Percentiles rank a stretch among this genome's conserved stretches.
These are phyloP conservation scores for Xylaria cubensis DNA, from an alignment of 495 filamentous ascomycete genomes.

Conservation along the genomic window DNA sequence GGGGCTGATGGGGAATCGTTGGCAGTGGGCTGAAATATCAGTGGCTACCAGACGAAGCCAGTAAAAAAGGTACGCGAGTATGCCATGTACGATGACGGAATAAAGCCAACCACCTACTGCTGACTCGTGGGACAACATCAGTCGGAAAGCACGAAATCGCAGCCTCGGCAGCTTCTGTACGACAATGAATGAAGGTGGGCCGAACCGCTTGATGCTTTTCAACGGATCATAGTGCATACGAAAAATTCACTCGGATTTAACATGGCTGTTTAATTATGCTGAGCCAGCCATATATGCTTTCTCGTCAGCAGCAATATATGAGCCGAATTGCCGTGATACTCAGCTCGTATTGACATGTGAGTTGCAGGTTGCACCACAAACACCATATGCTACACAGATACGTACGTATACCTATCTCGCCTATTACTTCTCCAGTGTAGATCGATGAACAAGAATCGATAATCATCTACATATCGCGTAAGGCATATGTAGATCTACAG, in stretches of 20 bases:
- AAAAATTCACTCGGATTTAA: neutral
- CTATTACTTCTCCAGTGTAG: constrained; percentile 1
- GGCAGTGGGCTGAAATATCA: neutral
- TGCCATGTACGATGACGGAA: constrained; percentile 10
- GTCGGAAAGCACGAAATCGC: constrained; percentile 4
- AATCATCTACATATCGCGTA: constrained; percentile 14
- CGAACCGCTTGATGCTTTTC: neutral
- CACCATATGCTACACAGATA: neutral
- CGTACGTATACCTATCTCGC: neutral
- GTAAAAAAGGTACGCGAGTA: neutral
- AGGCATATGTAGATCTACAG: constrained; percentile 11
- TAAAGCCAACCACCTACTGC: neutral
- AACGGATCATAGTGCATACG: neutral
- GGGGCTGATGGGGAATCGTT: constrained; percentile 8
- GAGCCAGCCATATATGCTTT: neutral
- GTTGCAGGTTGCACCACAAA: neutral
- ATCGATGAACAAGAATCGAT: constrained; percentile 2
- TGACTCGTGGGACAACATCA: neutral
- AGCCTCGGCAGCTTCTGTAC: neutral
- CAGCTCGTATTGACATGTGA: constrained; percentile 1
- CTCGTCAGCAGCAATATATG: neutral
- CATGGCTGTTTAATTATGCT: neutral
- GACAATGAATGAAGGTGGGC: neutral
- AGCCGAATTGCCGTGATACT: neutral
- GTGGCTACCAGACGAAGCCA: neutral